Evolutionary conservation across 2,329 filamentous ascomycete genomes (phyloP).

Genomic region (Xylariales sp.): DNA sequence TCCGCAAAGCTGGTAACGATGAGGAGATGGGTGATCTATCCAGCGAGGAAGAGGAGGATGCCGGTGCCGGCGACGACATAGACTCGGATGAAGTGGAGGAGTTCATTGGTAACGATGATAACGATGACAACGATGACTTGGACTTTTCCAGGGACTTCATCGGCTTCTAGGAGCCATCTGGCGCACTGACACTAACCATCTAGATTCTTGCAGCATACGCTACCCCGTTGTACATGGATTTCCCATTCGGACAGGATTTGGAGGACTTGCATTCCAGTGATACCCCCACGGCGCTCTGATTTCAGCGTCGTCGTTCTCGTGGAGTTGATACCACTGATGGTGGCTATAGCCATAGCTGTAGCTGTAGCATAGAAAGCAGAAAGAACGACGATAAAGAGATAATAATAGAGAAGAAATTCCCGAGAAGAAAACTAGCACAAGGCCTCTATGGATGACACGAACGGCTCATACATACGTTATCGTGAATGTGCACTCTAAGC

Average conservation of each 20-base stretch:
- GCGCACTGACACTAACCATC: slow-evolving; percentile 19
- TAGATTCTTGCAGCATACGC: slow-evolving; percentile 15
- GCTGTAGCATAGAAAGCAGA: not conserved
- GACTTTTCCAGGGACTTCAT: slow-evolving; percentile 59
- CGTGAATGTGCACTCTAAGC: too few relatives aligned
- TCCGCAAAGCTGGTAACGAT: slow-evolving; percentile 54
- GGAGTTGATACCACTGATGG: too few relatives aligned
- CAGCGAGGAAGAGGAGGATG: slow-evolving; percentile 69
- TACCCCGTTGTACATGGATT: too few relatives aligned
- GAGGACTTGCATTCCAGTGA: not conserved
- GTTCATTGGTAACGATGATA: slow-evolving; percentile 53
- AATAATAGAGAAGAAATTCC: not conserved
- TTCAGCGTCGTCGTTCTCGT: too few relatives aligned
- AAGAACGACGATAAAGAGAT: slow-evolving; percentile 2
- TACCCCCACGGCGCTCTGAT: not conserved
- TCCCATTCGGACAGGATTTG: not conserved
- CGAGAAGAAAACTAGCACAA: not conserved
- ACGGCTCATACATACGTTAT: too few relatives aligned
- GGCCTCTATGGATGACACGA: not conserved
- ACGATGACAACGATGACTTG: slow-evolving; percentile 46
- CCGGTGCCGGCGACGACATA: slow-evolving; percentile 68
- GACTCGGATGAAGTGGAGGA: slow-evolving; percentile 72
- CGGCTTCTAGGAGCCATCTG: slow-evolving; percentile 38
- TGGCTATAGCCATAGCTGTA: too few relatives aligned
- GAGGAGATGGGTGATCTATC: slow-evolving; percentile 65